These are phyloP conservation scores for Penicillium sp. DNA, from an alignment of 2,329 filamentous ascomycete species.

Conservation along the genomic window DNA sequence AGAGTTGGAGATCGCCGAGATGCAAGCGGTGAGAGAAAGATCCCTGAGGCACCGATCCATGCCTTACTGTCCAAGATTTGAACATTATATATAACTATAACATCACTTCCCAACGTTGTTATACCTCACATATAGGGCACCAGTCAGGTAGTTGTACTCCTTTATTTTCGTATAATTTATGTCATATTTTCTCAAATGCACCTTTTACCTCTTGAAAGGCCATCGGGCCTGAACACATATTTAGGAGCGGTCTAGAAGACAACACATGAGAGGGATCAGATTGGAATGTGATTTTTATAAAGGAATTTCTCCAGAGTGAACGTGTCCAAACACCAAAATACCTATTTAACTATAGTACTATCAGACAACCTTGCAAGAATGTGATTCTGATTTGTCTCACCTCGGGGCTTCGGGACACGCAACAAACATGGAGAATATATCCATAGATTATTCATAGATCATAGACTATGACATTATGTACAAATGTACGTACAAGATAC, in stretches of 20 bases:
- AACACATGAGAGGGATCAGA: conserved; percentile 11
- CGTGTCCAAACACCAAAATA: conserved; percentile 3
- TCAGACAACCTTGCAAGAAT: not conserved
- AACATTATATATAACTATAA: not conserved
- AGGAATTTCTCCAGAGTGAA: not conserved
- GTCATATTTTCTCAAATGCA: not conserved
- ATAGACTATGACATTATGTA: not conserved
- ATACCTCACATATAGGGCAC: not conserved
- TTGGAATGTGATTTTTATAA: not conserved
- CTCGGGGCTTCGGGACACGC: not conserved
- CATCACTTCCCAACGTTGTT: not conserved
- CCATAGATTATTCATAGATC: not conserved
- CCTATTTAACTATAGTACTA: not conserved
- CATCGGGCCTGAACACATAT: conserved; percentile 9
- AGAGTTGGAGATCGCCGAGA: conserved; percentile 5
- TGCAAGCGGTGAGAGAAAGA: conserved; percentile 6
- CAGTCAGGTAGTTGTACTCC: not conserved
- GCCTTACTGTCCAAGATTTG: not conserved
- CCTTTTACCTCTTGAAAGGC: not conserved
- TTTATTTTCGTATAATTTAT: not conserved
- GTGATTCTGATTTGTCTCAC: conserved; percentile 6
- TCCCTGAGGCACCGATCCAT: conserved; percentile 7
- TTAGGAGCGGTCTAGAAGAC: conserved; percentile 13
- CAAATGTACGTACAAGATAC: not conserved
- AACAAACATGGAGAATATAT: conserved; percentile 3